Base-by-base conservation (phyloP, 148 eudicot genomes). In the Silene uniflora region DNA sequence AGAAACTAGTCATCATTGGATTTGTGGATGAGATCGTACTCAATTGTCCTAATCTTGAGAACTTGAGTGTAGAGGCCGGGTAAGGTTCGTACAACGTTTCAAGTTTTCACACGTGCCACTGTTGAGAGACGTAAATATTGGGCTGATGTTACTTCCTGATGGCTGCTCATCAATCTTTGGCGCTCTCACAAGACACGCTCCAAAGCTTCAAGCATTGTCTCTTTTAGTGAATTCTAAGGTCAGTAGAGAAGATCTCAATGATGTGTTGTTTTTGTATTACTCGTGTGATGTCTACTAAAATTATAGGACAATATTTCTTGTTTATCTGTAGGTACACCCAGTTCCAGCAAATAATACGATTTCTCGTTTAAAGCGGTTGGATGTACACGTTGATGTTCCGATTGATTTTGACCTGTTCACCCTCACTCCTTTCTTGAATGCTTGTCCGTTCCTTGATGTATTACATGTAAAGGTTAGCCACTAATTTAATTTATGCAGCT, bases 1-100 rank as follows among this genome's bases (percentile, higher is more conserved):
- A 73, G 47, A 73, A 59, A 59, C 49, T 73, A 49, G 10, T 24
- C 23, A 13, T 73, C 10, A 0, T 0, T 16, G 75, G 10, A 27
- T 3, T 0, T 32, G 3, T 35, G 0, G 6, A 0, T 2, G 29
- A 4, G 13, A 12, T 73, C 16, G 52, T 59, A 49, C 47, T 73
- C 32, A 60, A 73, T n/a, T 73, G 75, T 59, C 75, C 75, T 1
- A 73, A 54, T 29, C 75, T 73, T 60, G 65, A 73, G 29, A 59
- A 32, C 47, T 73, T 73, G 49, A 73, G 13, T 59, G n/a, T 59
- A 5, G 0, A 0, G 54, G 66, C 16, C 18, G n/a, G 11, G 66
- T 21, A 29, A 1, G 0, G 2, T 16, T n/a, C n/a, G n/a, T n/a
- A n/a, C n/a, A n/a, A n/a, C n/a, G 21, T 27, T 55, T 73, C 11